Percentiles rank a stretch among this genome's conserved stretches.
Conservation (phyloP, 179 eudicot genomes). For the Silene coronaria region DNA sequence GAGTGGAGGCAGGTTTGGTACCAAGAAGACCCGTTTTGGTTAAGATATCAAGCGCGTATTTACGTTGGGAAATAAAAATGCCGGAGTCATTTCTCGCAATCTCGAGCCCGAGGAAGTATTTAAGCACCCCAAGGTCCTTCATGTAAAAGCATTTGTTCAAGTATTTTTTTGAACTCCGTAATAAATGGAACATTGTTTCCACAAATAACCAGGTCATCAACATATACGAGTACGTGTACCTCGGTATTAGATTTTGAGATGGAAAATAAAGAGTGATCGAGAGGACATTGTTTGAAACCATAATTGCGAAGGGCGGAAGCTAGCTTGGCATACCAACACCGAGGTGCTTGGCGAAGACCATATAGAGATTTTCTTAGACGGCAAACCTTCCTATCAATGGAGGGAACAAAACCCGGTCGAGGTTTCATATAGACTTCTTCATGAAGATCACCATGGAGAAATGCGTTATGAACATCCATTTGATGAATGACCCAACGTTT, state of each 20-base stretch:
- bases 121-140: too few relatives aligned
- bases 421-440: too few relatives aligned
- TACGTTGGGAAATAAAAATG: background rate
- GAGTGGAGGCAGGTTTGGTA: background rate
- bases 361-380: too few relatives aligned
- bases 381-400: too few relatives aligned
- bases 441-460: too few relatives aligned
- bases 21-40: background rate
- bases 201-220: too few relatives aligned
- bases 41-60: background rate
- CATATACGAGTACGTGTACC: too few relatives aligned
- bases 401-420: too few relatives aligned
- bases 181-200: background rate
- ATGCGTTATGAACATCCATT: too few relatives aligned
- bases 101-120: background rate
- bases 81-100: too few relatives aligned
- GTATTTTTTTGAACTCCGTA: background rate
- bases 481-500: too few relatives aligned
- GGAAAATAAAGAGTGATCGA: background rate
- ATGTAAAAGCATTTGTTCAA: background rate
- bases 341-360: too few relatives aligned
- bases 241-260: background rate
- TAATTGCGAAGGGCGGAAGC: background rate
- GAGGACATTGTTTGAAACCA: background rate
- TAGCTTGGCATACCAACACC: background rate